Percentiles rank a stretch among this genome's conserved stretches.
These are phyloP conservation scores for Strobilomyces dryophilus DNA, from an alignment of 768 basidiomycete genomes.

Conservation along the genomic window DNA sequence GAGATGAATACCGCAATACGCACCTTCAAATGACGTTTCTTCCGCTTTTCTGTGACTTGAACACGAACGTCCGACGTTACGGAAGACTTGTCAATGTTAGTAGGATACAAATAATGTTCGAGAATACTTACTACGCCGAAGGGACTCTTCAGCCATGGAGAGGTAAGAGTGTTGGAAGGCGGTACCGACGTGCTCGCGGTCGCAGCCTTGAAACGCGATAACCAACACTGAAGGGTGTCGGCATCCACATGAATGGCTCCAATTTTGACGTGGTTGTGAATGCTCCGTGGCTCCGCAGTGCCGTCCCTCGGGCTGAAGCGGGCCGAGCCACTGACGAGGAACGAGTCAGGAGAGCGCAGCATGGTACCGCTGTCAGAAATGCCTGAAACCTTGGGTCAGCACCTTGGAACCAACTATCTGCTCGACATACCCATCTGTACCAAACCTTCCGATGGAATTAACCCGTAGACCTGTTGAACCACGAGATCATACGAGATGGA, in stretches of 20 bases:
- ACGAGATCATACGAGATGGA: slow-evolving; percentile 49
- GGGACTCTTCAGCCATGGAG: slow-evolving; percentile 29
- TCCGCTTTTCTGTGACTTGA: slow-evolving; percentile 11
- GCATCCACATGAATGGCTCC: slow-evolving; percentile 46
- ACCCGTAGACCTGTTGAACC: slow-evolving; percentile 45
- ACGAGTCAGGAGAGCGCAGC: slow-evolving; percentile 42
- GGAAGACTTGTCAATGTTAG: slow-evolving; percentile 18
- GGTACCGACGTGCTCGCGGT: slow-evolving; percentile 1
- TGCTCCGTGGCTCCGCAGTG: slow-evolving; percentile 48
- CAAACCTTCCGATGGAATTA: slow-evolving; percentile 25
- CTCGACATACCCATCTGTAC: slow-evolving; percentile 28
- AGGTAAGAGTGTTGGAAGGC: slow-evolving; percentile 5
- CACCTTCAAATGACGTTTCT: slow-evolving; percentile 21
- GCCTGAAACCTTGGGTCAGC: slow-evolving; percentile 7
- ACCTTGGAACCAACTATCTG: background rate
- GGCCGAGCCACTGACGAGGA: slow-evolving; percentile 44
- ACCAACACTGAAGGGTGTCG: slow-evolving; percentile 32
- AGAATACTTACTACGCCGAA: slow-evolving; percentile 21
- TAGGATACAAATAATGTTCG: background rate
- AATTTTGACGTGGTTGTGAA: slow-evolving; percentile 42
- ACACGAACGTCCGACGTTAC: slow-evolving; percentile 12
- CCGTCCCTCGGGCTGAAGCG: slow-evolving; percentile 58
- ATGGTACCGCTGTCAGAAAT: slow-evolving; percentile 34
- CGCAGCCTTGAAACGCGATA: slow-evolving; percentile 9
- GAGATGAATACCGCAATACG: background rate